Conservation (phyloP, 371 early-diverging fungal genomes). For the Basidiobolus meristosporus region DNA sequence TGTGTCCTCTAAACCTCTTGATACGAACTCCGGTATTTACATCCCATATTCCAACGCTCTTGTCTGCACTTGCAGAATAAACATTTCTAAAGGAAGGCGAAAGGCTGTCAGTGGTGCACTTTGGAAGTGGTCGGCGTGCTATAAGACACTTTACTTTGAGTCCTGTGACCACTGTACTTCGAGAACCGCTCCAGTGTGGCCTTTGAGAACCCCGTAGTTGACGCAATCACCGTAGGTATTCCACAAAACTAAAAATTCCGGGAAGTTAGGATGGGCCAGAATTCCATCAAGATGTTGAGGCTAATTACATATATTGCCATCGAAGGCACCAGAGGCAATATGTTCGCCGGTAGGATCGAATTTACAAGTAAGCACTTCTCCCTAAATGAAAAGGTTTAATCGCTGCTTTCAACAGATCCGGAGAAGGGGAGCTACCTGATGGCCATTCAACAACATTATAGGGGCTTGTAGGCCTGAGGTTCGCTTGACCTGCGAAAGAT, state of each 20-base stretch:
- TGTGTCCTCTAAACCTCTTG: slow-evolving; percentile 55
- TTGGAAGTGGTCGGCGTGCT: too few species aligned
- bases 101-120: background rate
- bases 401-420: background rate
- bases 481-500: slow-evolving; percentile 32
- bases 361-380: slow-evolving; percentile 64
- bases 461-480: slow-evolving; percentile 76
- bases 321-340: slow-evolving; percentile 68
- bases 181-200: slow-evolving; percentile 68
- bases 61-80: slow-evolving; percentile 54
- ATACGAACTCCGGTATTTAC: slow-evolving; percentile 47
- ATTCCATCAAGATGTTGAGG: background rate
- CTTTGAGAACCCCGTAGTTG: slow-evolving; percentile 72
- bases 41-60: slow-evolving; percentile 63
- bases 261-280: background rate
- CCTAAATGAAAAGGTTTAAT: slow-evolving; percentile 18
- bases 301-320: slow-evolving; percentile 56
- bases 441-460: slow-evolving; percentile 73
- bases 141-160: slow-evolving; percentile 38
- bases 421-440: slow-evolving; percentile 19
- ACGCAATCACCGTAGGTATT: slow-evolving; percentile 75
- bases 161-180: slow-evolving; percentile 85
- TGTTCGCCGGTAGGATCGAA: slow-evolving; percentile 75
- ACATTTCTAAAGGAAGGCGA: slow-evolving; percentile 16
- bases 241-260: slow-evolving; percentile 52